These are phyloP conservation scores for Yamadazyma diospyri DNA, from an alignment of 1,139 yeast genomes.

Conservation along the genomic window DNA sequence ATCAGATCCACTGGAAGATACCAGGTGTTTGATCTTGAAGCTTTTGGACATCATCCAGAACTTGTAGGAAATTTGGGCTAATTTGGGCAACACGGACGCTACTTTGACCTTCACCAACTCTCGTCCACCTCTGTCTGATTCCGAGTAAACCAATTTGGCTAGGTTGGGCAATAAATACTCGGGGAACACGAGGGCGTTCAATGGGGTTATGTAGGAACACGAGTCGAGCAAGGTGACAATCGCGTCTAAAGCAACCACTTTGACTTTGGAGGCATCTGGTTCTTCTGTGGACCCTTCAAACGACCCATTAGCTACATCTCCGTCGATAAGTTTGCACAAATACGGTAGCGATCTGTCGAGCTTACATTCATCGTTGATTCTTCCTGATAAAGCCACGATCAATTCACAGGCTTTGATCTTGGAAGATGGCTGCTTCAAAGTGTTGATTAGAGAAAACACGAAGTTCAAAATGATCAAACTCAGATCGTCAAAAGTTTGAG, in stretches of 20 bases:
- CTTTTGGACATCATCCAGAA: constrained; percentile 67
- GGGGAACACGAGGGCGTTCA: constrained; percentile 71
- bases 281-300: constrained; percentile 1
- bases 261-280: constrained; percentile 40
- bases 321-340: constrained; percentile 48
- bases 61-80: constrained; percentile 60
- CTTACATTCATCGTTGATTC: constrained; percentile 76
- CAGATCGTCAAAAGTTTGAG: constrained; percentile 16
- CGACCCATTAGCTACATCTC: constrained; percentile 19
- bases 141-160: constrained; percentile 32
- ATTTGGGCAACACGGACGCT: constrained; percentile 69
- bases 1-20: constrained; percentile 5
- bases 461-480: constrained; percentile 63
- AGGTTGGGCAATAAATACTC: constrained; percentile 81
- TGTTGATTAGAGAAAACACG: constrained; percentile 62
- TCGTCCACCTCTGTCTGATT: constrained; percentile 18
- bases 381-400: constrained; percentile 71
- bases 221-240: constrained; percentile 60
- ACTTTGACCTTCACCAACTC: constrained; percentile 56
- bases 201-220: constrained; percentile 67
- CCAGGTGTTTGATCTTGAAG: constrained; percentile 27
- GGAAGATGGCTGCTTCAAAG: constrained; percentile 58
- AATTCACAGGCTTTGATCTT: constrained; percentile 74
- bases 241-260: constrained; percentile 53
- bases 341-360: constrained; percentile 85